Evolutionary conservation across 1,284 basidiomycete genomes (phyloP), one percentile per base, ranked within the genome.

Genomic region (Heliocybe sulcata): DNA sequence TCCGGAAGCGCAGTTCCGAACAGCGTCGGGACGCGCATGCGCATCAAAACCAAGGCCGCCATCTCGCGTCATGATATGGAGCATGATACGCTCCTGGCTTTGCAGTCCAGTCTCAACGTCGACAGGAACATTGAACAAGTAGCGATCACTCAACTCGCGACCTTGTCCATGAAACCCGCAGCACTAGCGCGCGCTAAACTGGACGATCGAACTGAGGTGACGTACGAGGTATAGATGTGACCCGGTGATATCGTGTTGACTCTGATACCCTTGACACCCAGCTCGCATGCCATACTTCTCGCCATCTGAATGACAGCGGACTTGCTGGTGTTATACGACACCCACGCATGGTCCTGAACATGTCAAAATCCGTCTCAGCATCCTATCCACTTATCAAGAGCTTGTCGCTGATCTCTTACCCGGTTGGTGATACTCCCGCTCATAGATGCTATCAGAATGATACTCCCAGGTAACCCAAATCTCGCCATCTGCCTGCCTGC

Each of bases 401-500:
- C 29, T 31, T 31, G n/a, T n/a, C 9, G 16, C 38, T 42, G 16
- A 25, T 38, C 25, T 56, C 76, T 53, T 62, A 86, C 90, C 69
- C 73, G 82, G 72, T 93, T 93, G 54, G 90, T 90, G 60, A 94
- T 84, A 53, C 83, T 84, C 16, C 90, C 92, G 48, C 87, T 90
- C 89, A 94, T 93, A 57, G 88, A 92, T 22, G 88, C 92, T 61
- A 94, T 85, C 59, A 92, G 70, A 59, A 92, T 80, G 60, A 94
- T 91, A 61, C 89, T 92, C 1, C 90, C 92, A 14, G 77, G 76
- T n/a, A 76, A 80, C 4, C 82, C 80, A 60, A 85, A 89, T 27
- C 82, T 76, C 19, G 67, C 73, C 87, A 90, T 92, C 69, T 89
- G 82, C 55, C 82, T 76, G 6, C 89, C 90, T 10, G 85, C 90